These are phyloP conservation scores for Linderina pennispora DNA, from an alignment of 192 early-diverging fungal species.

Conservation along the genomic window DNA sequence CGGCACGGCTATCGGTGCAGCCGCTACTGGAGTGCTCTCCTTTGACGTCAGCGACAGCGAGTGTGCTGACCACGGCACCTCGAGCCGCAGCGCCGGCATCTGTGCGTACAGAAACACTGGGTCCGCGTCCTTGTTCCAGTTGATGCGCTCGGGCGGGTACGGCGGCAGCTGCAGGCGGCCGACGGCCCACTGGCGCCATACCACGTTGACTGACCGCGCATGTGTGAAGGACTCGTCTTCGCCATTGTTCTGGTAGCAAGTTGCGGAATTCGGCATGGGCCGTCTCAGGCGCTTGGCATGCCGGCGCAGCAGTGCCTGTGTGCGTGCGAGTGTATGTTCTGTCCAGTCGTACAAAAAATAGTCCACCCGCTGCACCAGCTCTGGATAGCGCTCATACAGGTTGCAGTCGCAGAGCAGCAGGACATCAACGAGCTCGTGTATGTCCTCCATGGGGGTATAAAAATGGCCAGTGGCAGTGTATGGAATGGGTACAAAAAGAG, in stretches of 20 bases:
- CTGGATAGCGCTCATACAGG: constrained; percentile 44
- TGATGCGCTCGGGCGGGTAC: constrained; percentile 45
- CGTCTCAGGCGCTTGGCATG: constrained; percentile 16
- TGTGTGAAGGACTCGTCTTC: constrained; percentile 39
- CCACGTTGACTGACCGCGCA: constrained; percentile 36
- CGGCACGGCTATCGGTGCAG: background rate
- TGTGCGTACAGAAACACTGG: constrained; percentile 45
- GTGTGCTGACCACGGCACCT: constrained; percentile 34
- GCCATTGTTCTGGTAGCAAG: constrained; percentile 6
- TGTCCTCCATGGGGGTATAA: constrained; percentile 23
- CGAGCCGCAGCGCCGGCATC: constrained; percentile 32
- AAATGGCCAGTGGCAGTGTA: background rate
- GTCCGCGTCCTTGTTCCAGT: constrained; percentile 50
- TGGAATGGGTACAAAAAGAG: background rate
- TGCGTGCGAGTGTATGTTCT: constrained; percentile 32
- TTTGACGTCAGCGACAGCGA: too few species aligned
- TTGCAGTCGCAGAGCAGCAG: constrained; percentile 39
- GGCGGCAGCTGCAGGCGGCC: constrained; percentile 27
- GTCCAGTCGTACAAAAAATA: constrained; percentile 43
- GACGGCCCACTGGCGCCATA: constrained; percentile 44
- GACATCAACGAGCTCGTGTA: constrained; percentile 34
- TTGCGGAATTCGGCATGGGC: constrained; percentile 3
- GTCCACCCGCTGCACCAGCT: constrained; percentile 44
- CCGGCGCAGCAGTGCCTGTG: constrained; percentile 27
- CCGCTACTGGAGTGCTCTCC: too few species aligned